Base-by-base conservation (phyloP, 2,329 filamentous ascomycete genomes). In the Diaporthe amygdali region DNA sequence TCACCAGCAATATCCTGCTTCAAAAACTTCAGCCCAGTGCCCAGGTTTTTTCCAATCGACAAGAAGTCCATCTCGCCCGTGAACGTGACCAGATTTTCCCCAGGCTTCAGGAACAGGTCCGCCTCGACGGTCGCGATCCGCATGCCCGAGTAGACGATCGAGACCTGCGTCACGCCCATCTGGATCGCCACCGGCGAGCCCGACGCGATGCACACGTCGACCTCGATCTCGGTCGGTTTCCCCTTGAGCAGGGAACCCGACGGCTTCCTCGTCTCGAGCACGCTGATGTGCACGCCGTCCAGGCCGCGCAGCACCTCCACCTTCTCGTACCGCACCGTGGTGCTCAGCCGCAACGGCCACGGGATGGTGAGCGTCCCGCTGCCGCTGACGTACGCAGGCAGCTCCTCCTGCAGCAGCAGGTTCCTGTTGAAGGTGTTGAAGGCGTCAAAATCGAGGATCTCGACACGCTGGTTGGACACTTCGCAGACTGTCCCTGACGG, bases 361-460 rank as follows among this genome's bases (percentile, higher is more conserved):
- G 67, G 54, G 32, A 64, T 5, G 12, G 47, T 47, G 5, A 69
- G 47, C 17, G 10, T 39, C 17, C 68, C 56, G 46, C 27, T 34
- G 17, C 68, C 68, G 10, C 68, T 39, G 9, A 69, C 34, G 37
- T 69, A 54, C n/a, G 56, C 51, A 17, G 56, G 68, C 20, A 64
- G 68, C 54, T 69, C 67, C 44, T 30, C 55, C 37, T 69, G 67
- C 15, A 63, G 54, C 17, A 69, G 32, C 30, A 69, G 46, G 67
- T 69, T 69, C 67, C 27, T 63, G 67, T 52, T 64, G 46, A 69
- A 69, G 46, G 67, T 52, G 44, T 51, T 44, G 34, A 69, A 51
- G 10, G 55, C 67, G 12, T 5, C 67, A 8, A n/a, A 27, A 44
- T 69, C 67, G 46, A 69, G 67, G 25, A 69, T 63, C 44, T 52